Base-by-base conservation (phyloP, 2,329 filamentous ascomycete species). In the Graphiopsis chlorocephala region DNA sequence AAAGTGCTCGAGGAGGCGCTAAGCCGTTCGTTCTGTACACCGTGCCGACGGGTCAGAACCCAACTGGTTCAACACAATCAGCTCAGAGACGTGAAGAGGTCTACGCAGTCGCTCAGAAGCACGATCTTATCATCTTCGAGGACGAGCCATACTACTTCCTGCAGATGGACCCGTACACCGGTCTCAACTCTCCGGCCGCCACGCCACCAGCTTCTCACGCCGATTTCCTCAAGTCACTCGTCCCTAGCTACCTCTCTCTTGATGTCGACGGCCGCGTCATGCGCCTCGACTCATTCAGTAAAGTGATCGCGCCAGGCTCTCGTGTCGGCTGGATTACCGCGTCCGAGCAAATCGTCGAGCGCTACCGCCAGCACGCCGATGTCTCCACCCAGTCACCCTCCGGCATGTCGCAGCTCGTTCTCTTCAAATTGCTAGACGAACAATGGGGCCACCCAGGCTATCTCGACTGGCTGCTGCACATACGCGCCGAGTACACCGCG, bases 141-240 rank as follows among this genome's bases (percentile, higher is more conserved):
- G 93, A 97, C 75, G 93, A 97, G 76, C 93, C 93, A 1, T 97
- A 97, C 80, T 97, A 96, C 79, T 97, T 94, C 80, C 83, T 97
- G 38, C 93, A 97, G 78, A 91, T 93, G 90, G 87, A 91, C 71
- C 87, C 89, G 0, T 94, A 93, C 78, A 83, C 83, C 1, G 83
- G 85, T 15, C 78, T 82, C 33, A 77, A 83, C 68, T 78, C 82
- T 17, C 77, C 84, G 0, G 78, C 82, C 1, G 78, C 81, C 4
- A 84, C 86, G 7, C 81, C 85, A 0, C 88, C 89, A 7, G 78
- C 82, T 38, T 86, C 80, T 14, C 85, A 91, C 63, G 85, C 89
- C 4, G 88, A 90, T 12, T 97, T 97, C 77, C 80, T 98, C 65
- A 81, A 84, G 12, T 82, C 85, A 3, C 83, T 96, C 20, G 87